These are phyloP conservation scores for Talaromyces sp. DNA, from an alignment of 2,329 filamentous ascomycete genomes.

Conservation along the genomic window DNA sequence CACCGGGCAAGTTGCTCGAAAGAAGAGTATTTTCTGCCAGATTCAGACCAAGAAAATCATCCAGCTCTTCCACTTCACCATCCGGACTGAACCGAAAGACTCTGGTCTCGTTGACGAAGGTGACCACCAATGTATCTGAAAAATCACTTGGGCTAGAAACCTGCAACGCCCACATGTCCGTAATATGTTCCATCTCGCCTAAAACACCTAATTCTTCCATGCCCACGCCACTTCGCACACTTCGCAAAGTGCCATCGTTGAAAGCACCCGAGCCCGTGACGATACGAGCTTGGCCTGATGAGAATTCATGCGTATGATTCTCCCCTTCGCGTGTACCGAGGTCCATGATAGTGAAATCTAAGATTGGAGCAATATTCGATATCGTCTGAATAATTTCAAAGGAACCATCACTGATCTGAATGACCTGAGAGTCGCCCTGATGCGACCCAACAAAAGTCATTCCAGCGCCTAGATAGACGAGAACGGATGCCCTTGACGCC, in stretches of 20 bases:
- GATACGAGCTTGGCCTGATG: conserved; percentile 88
- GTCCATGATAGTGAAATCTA: conserved; percentile 96
- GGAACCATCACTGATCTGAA: conserved; percentile 60
- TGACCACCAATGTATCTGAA: conserved; percentile 70
- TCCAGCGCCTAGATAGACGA: conserved; percentile 69
- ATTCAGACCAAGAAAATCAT: conserved; percentile 67
- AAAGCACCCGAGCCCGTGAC: conserved; percentile 91
- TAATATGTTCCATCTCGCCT: conserved; percentile 71
- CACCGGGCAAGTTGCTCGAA: conserved; percentile 61
- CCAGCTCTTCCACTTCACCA: conserved; percentile 82
- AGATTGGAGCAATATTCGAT: conserved; percentile 80
- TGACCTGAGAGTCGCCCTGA: conserved; percentile 84
- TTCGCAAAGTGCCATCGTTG: conserved; percentile 81
- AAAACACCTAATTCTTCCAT: conserved; percentile 82
- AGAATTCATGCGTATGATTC: conserved; percentile 80
- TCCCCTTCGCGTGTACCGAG: conserved; percentile 82
- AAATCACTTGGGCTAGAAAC: conserved; percentile 43
- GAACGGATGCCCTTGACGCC: conserved; percentile 70
- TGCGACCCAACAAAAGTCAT: conserved; percentile 86
- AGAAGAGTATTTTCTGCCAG: conserved; percentile 71
- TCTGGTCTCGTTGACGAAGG: conserved; percentile 78
- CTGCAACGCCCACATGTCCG: conserved; percentile 68
- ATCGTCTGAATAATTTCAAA: conserved; percentile 71
- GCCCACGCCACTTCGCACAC: conserved; percentile 88
- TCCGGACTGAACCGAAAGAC: conserved; percentile 71